Evolutionary conservation across 352 stramenopile genomes (phyloP).

Genomic region (Pythium oligandrum): DNA sequence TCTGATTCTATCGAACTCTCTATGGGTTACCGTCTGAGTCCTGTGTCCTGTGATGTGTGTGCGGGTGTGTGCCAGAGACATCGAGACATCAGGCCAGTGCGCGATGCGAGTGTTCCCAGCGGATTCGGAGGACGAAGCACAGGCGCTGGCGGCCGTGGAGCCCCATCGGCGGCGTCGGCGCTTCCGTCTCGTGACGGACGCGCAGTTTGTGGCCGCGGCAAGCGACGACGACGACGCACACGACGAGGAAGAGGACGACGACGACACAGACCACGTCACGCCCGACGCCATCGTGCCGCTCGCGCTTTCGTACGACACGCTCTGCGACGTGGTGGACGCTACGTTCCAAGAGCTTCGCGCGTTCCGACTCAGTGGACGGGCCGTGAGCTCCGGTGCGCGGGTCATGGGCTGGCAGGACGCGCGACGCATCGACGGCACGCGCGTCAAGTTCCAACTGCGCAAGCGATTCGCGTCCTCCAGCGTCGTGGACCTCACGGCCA

Average conservation of each 20-base stretch:
- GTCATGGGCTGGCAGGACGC: conserved; percentile 70
- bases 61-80: too few relatives aligned
- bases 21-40: too few relatives aligned
- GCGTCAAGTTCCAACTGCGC: conserved; percentile 64
- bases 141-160: background rate
- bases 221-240: conserved; percentile 5
- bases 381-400: conserved; percentile 37
- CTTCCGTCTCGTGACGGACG: conserved; percentile 1
- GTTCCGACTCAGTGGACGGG: conserved; percentile 47
- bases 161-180: conserved; percentile 9
- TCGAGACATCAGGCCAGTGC: background rate
- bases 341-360: conserved; percentile 47
- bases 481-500: conserved; percentile 37
- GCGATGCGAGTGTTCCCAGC: conserved; percentile 19
- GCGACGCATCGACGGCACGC: conserved; percentile 43
- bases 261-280: background rate
- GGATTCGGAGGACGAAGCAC: conserved; percentile 20
- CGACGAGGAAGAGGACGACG: background rate
- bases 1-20: too few relatives aligned
- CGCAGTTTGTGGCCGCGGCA: background rate
- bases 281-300: conserved; percentile 8
- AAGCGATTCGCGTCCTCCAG: conserved; percentile 48
- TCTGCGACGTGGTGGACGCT: conserved; percentile 31
- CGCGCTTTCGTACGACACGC: conserved; percentile 15
- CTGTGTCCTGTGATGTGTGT: too few relatives aligned